Evolutionary conservation across 1,284 basidiomycete genomes (phyloP).

Genomic region (Ganoderma lingzhi): DNA sequence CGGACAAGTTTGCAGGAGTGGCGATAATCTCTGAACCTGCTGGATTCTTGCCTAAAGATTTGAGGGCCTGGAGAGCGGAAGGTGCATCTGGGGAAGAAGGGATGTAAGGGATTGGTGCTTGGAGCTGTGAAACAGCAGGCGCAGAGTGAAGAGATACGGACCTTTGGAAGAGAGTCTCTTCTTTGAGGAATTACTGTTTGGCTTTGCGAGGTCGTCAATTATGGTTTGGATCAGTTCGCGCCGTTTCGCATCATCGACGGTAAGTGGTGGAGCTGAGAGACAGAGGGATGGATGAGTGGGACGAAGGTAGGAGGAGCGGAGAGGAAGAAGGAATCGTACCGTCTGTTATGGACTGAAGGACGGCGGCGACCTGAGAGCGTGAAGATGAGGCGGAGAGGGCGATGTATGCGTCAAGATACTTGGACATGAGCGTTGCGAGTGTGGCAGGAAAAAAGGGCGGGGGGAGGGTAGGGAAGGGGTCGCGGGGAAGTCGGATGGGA

Average conservation of each 20-base stretch:
- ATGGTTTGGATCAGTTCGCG: slow-evolving; percentile 62
- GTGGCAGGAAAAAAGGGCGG: not conserved
- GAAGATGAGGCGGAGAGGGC: slow-evolving; percentile 54
- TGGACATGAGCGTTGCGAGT: slow-evolving; percentile 37
- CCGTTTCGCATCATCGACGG: slow-evolving; percentile 53
- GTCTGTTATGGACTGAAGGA: slow-evolving; percentile 57
- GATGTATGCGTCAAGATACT: slow-evolving; percentile 50
- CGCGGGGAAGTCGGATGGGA: slow-evolving; percentile 10
- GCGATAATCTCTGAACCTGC: slow-evolving; percentile 74
- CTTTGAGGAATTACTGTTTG: slow-evolving; percentile 42
- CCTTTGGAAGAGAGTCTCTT: slow-evolving; percentile 61
- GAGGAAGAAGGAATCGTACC: slow-evolving; percentile 40
- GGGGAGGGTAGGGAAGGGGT: not conserved
- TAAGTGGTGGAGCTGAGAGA: slow-evolving; percentile 48
- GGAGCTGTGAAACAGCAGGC: not conserved
- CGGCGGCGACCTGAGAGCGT: slow-evolving; percentile 52
- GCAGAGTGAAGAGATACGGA: slow-evolving; percentile 35
- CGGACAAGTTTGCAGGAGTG: slow-evolving; percentile 57
- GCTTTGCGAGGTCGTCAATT: slow-evolving; percentile 63
- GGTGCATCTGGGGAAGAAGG: slow-evolving; percentile 56
- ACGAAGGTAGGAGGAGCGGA: not conserved
- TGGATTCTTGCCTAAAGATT: slow-evolving; percentile 78
- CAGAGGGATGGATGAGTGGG: slow-evolving; percentile 4
- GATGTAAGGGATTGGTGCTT: slow-evolving; percentile 11
- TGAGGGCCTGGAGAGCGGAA: slow-evolving; percentile 74